Conservation (phyloP, 495 filamentous ascomycete genomes). For the Xylaria nigripes region DNA sequence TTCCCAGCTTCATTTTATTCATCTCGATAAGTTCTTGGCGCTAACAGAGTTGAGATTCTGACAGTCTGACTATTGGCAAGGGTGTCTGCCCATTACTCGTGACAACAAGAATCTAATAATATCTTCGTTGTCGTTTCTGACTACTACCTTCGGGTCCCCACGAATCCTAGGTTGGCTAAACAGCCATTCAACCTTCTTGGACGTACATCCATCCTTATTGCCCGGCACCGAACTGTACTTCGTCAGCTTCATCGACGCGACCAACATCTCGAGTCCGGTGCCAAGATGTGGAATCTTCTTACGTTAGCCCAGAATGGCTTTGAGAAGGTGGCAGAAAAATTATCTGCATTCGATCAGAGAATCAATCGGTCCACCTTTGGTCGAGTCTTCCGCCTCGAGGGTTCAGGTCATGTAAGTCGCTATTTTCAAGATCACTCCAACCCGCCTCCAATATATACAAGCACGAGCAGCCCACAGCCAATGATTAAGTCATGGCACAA, state of each 20-base stretch:
- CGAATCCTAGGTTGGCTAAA: background rate
- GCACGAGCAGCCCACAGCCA: background rate
- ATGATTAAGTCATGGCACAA: background rate
- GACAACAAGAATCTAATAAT: background rate
- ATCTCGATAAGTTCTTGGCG: background rate
- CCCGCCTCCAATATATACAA: background rate
- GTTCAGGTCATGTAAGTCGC: conserved; percentile 55
- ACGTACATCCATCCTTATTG: background rate
- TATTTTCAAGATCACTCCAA: conserved; percentile 1
- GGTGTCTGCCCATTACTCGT: background rate
- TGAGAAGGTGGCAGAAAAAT: conserved; percentile 12
- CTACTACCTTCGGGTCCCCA: background rate
- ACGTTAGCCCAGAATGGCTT: conserved; percentile 1
- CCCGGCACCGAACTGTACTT: background rate
- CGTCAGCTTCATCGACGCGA: background rate
- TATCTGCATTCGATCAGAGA: conserved; percentile 23
- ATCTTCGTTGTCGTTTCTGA: background rate
- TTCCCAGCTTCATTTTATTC: background rate
- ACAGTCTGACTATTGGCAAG: background rate
- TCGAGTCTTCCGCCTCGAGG: conserved; percentile 62
- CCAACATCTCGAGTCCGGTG: background rate
- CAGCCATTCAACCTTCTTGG: background rate
- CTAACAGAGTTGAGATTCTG: background rate
- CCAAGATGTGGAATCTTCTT: conserved; percentile 6
- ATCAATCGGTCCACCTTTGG: conserved; percentile 49